Conservation (phyloP, 2,329 filamentous ascomycete genomes). For the Fusarium sp. region DNA sequence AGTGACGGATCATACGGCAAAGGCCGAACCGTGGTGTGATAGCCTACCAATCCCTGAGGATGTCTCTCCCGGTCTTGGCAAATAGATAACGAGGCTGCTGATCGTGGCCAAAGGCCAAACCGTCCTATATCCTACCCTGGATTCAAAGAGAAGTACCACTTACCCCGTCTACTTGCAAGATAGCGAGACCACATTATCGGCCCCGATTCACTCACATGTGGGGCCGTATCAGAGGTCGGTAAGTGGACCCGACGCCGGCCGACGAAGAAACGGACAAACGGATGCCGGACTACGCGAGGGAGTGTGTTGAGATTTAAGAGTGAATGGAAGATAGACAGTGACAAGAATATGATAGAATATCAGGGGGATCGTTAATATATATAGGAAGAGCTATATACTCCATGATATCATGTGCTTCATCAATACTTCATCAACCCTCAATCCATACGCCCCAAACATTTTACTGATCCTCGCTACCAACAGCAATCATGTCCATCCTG, state of each 20-base stretch:
- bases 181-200: background rate
- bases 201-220: background rate
- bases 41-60: background rate
- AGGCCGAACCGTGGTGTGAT: background rate
- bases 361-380: background rate
- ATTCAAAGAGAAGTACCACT: background rate
- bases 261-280: background rate
- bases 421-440: background rate
- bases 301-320: rapidly evolving
- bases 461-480: background rate
- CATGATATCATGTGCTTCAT: background rate
- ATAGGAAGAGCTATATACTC: background rate
- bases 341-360: background rate
- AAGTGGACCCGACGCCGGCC: background rate
- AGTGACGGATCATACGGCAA: background rate
- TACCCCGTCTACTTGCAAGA: background rate
- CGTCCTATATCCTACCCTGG: rapidly evolving
- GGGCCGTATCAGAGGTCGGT: background rate
- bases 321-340: background rate
- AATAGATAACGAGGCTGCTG: background rate
- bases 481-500: background rate
- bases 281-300: background rate
- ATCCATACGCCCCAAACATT: background rate
- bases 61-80: background rate
- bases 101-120: background rate